Conservation (phyloP, 345 rosid genomes). For the Ceriops zippeliana region DNA sequence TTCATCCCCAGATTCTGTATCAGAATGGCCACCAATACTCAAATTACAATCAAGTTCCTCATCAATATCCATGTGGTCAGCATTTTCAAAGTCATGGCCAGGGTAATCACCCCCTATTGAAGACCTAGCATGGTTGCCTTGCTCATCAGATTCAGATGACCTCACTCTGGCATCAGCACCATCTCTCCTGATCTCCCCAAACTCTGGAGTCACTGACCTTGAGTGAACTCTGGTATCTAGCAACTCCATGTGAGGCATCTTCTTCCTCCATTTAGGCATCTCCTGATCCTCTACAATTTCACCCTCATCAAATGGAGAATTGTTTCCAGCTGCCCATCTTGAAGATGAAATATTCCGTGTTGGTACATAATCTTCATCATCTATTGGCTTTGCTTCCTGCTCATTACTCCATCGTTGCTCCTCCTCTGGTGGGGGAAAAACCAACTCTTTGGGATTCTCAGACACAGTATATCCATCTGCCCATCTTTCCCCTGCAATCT, state of each 20-base stretch:
- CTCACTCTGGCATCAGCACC: conserved; percentile 51
- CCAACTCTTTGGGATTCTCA: conserved; percentile 35
- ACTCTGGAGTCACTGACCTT: conserved; percentile 62
- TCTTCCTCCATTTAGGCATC: conserved; percentile 60
- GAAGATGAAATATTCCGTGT: conserved; percentile 87
- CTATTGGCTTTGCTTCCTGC: conserved; percentile 41
- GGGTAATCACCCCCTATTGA: conserved; percentile 51
- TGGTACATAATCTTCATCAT: conserved; percentile 75
- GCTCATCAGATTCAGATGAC: conserved; percentile 68
- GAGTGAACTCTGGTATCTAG: conserved; percentile 35
- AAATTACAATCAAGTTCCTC: conserved; percentile 33
- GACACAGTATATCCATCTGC: conserved; percentile 18
- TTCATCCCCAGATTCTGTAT: conserved; percentile 55
- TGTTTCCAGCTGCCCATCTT: conserved; percentile 89
- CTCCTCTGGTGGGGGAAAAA: conserved; percentile 21
- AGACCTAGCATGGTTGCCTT: conserved; percentile 38
- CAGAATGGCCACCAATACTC: conserved; percentile 35
- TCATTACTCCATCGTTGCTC: conserved; percentile 37
- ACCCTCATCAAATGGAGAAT: conserved; percentile 86
- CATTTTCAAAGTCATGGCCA: conserved; percentile 50
- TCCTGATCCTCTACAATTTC: conserved; percentile 71
- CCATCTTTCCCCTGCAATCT: conserved; percentile 29
- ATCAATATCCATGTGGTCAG: conserved; percentile 71
- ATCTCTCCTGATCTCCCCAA: conserved; percentile 51
- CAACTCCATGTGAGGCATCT: conserved; percentile 36